phyloP scores from a whole-genome alignment of 2,329 filamentous ascomycete species.

The Talaromyces pinophilus region DNA sequence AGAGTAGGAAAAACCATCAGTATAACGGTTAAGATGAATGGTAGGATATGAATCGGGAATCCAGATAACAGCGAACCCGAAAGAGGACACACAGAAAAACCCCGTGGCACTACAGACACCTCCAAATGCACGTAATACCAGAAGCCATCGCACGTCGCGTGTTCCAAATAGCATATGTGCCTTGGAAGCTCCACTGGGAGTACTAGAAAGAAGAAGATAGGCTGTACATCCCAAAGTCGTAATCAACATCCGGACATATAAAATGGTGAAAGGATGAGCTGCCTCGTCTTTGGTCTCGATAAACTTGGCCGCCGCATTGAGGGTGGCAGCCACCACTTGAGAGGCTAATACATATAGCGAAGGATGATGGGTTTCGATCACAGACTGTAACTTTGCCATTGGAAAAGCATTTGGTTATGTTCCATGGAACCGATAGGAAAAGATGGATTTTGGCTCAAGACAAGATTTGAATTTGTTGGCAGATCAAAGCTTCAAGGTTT shows the following conservation, averaged over 20 bases:
- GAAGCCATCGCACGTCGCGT: not conserved
- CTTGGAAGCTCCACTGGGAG: not conserved
- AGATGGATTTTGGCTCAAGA: too few relatives aligned
- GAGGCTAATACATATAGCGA: not conserved
- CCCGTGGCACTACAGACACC: not conserved
- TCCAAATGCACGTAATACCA: not conserved
- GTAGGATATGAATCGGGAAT: too few relatives aligned
- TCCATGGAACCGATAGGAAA: too few relatives aligned
- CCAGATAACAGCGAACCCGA: too few relatives aligned
- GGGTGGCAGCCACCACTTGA: not conserved
- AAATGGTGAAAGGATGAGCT: not conserved
- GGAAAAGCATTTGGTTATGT: not conserved
- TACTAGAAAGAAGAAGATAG: not conserved
- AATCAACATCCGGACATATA: not conserved
- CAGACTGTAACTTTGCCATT: not conserved
- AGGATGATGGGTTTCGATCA: not conserved
- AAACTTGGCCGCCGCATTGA: not conserved
- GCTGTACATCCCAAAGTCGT: not conserved
- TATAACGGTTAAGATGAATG: too few relatives aligned
- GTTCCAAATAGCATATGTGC: not conserved
- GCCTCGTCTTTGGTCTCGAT: not conserved
- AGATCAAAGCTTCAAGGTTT: too few relatives aligned
- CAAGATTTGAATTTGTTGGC: too few relatives aligned
- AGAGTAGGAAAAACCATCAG: not conserved
- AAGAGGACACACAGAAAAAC: not conserved